Conservation (phyloP, 2,329 filamentous ascomycete genomes). For the Fusarium sp. region DNA sequence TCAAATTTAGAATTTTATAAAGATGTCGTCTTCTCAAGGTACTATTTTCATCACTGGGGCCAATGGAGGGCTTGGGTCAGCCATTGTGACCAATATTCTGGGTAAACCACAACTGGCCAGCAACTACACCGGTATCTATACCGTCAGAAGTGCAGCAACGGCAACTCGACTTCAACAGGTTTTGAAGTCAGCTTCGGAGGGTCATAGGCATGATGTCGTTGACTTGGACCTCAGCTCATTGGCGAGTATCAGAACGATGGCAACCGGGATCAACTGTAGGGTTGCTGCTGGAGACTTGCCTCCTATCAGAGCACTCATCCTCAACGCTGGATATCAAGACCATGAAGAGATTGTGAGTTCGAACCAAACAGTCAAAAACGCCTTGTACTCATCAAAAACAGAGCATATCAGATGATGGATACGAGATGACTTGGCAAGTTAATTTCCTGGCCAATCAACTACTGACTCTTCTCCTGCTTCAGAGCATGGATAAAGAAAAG, state of each 20-base stretch:
- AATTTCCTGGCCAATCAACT: conserved; percentile 47
- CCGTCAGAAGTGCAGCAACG: conserved; percentile 46
- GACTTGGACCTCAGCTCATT: conserved; percentile 47
- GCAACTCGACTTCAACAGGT: conserved; percentile 42
- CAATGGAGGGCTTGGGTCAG: conserved; percentile 51
- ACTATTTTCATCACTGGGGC: conserved; percentile 51
- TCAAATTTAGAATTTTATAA: neutral
- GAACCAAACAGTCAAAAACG: neutral
- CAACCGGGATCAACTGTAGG: conserved; percentile 42
- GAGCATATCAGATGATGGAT: conserved; percentile 44
- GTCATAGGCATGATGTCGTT: conserved; percentile 46
- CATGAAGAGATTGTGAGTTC: conserved; percentile 37
- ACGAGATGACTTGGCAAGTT: conserved; percentile 47
- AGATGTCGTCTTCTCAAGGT: conserved; percentile 37
- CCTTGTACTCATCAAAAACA: conserved; percentile 15
- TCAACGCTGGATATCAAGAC: conserved; percentile 47
- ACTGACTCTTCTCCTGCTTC: conserved; percentile 43
- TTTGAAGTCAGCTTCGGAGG: conserved; percentile 30
- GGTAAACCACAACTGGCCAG: conserved; percentile 42
- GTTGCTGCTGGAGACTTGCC: conserved; percentile 48
- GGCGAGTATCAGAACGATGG: conserved; percentile 39
- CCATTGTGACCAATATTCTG: conserved; percentile 45
- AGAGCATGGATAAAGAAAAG: conserved; percentile 45
- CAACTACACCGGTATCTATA: conserved; percentile 48
- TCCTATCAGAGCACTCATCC: conserved; percentile 51